Evolutionary conservation across 1,284 basidiomycete genomes (phyloP).

Genomic region (Rugiboletus extremiorientalis): DNA sequence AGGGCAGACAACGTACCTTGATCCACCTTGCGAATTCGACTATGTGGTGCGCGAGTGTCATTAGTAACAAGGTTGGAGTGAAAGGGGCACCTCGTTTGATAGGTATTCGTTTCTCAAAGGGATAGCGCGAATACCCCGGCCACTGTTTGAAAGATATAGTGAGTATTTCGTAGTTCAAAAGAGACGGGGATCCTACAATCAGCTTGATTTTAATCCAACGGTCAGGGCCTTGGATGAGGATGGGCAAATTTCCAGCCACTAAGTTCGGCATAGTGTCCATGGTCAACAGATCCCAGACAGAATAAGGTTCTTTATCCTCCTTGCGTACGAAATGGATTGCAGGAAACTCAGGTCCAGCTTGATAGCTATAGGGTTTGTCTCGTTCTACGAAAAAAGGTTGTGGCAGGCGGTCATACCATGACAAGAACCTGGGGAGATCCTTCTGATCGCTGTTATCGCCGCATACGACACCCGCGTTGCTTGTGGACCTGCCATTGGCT

Average conservation of each 20-base stretch:
- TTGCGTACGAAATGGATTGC: slow-evolving; percentile 23
- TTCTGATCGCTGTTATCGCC: slow-evolving; percentile 5
- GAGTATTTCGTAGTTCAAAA: neutral
- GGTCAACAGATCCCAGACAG: slow-evolving; percentile 22
- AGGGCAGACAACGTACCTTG: slow-evolving; percentile 22
- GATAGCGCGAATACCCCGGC: slow-evolving; percentile 36
- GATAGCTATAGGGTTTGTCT: neutral
- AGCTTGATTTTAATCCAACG: slow-evolving; percentile 26
- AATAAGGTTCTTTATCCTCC: slow-evolving; percentile 15
- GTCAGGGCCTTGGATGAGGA: slow-evolving; percentile 17
- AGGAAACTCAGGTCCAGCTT: slow-evolving; percentile 6
- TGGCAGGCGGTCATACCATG: slow-evolving; percentile 18
- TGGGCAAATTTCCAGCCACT: slow-evolving; percentile 15
- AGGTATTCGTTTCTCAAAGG: slow-evolving; percentile 32
- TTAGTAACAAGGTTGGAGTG: slow-evolving; percentile 27
- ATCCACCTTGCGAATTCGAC: slow-evolving; percentile 28
- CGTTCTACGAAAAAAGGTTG: slow-evolving; percentile 10
- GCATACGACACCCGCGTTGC: neutral
- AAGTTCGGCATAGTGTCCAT: slow-evolving; percentile 24
- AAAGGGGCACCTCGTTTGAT: slow-evolving; percentile 20
- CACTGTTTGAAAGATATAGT: slow-evolving; percentile 24
- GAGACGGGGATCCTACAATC: slow-evolving; percentile 13
- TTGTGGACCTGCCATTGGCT: slow-evolving; percentile 5
- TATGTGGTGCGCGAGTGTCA: slow-evolving; percentile 28
- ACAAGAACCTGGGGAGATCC: neutral